phyloP scores from a whole-genome alignment of 1,284 basidiomycete genomes.

The Malassezia restricta region DNA sequence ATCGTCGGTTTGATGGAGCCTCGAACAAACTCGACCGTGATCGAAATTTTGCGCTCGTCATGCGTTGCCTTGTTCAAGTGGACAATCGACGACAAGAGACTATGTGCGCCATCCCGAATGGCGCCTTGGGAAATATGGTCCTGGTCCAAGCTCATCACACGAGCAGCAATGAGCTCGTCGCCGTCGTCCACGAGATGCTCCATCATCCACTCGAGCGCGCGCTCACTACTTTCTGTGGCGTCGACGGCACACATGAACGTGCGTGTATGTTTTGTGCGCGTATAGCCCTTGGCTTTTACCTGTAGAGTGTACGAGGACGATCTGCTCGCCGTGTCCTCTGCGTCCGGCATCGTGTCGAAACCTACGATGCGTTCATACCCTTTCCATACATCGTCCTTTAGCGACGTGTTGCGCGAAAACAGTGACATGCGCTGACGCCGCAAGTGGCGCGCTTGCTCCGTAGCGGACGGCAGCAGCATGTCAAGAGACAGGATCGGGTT shows the following conservation, averaged over 20 bases:
- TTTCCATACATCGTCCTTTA: constrained; percentile 3
- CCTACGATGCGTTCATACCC: constrained; percentile 40
- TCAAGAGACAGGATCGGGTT: background rate
- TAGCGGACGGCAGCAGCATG: background rate
- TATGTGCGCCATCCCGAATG: constrained; percentile 73
- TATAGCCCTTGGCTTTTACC: constrained; percentile 72
- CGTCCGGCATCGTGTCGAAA: constrained; percentile 46
- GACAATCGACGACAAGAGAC: constrained; percentile 68
- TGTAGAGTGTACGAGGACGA: constrained; percentile 50
- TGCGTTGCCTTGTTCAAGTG: constrained; percentile 68
- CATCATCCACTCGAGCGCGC: constrained; percentile 50
- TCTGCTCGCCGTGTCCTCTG: constrained; percentile 33
- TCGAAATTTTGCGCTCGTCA: constrained; percentile 65
- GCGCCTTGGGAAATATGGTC: constrained; percentile 61
- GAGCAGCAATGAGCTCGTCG: constrained; percentile 81
- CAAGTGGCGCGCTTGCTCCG: background rate
- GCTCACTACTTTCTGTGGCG: constrained; percentile 52
- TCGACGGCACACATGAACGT: constrained; percentile 84
- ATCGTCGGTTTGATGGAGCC: constrained; percentile 78
- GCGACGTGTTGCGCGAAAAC: background rate
- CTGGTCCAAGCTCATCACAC: constrained; percentile 76
- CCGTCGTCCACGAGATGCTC: constrained; percentile 78
- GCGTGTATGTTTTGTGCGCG: constrained; percentile 64
- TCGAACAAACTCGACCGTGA: constrained; percentile 86
- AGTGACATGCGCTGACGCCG: constrained; percentile 10